phyloP scores from a whole-genome alignment of 2,329 filamentous ascomycete species.

The Phyllosticta capitalensis region DNA sequence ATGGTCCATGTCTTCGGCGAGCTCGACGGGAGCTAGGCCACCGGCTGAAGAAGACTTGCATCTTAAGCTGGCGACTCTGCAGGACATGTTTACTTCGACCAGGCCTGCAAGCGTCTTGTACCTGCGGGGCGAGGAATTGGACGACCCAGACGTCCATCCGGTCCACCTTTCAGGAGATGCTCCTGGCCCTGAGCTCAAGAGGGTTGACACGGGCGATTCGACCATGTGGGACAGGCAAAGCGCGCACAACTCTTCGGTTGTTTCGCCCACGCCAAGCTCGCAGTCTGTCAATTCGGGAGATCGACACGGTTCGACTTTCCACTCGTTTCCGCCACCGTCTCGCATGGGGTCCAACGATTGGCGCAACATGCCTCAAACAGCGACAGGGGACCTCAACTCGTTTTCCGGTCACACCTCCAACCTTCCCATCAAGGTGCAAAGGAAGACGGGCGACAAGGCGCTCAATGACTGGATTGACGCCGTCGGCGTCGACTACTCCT shows the following conservation, averaged over 20 bases:
- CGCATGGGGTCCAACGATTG: slow-evolving; percentile 43
- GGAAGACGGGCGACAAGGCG: slow-evolving; percentile 49
- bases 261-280: slow-evolving; percentile 41
- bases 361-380: slow-evolving; percentile 48
- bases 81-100: slow-evolving; percentile 85
- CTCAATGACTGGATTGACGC: slow-evolving; percentile 83
- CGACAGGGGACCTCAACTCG: slow-evolving; percentile 40
- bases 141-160: slow-evolving; percentile 71
- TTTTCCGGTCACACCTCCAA: slow-evolving; percentile 35
- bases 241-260: slow-evolving; percentile 42
- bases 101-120: slow-evolving; percentile 69
- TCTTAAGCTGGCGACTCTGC: slow-evolving; percentile 64
- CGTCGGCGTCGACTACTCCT: slow-evolving; percentile 76
- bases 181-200: slow-evolving; percentile 43
- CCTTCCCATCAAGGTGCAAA: slow-evolving; percentile 47
- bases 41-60: slow-evolving; percentile 61
- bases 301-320: slow-evolving; percentile 33
- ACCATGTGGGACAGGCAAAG: slow-evolving; percentile 36
- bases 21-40: slow-evolving; percentile 34
- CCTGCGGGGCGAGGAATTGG: slow-evolving; percentile 63
- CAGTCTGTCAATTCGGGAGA: slow-evolving; percentile 34
- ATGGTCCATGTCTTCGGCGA: slow-evolving; percentile 81
- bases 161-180: slow-evolving; percentile 63
- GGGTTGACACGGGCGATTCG: slow-evolving; percentile 37
- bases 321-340: slow-evolving; percentile 35